phyloP scores from a whole-genome alignment of 73 alveolate genomes.

The Paraurostyla sp. region DNA sequence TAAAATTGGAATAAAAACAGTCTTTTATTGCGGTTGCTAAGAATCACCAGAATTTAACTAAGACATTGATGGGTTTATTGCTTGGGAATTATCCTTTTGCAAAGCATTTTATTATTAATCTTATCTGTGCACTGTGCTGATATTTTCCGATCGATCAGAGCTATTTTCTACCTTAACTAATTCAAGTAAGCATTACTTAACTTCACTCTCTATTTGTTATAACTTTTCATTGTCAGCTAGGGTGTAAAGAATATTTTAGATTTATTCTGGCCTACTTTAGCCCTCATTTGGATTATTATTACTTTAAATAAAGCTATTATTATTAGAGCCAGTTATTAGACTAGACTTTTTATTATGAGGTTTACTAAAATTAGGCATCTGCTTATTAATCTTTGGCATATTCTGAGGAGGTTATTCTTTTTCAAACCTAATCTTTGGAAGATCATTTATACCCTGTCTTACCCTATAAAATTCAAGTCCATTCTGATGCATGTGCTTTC shows the following conservation, averaged over 20 bases:
- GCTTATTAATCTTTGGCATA: neutral
- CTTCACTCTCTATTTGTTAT: constrained; percentile 23
- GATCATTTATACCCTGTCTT: constrained; percentile 45
- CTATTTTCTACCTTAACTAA: neutral
- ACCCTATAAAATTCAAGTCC: constrained; percentile 51
- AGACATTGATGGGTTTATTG: neutral
- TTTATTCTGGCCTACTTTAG: neutral
- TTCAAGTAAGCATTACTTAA: constrained; percentile 25
- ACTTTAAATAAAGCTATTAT: neutral
- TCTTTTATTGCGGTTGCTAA: neutral
- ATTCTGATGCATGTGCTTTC: constrained; percentile 17
- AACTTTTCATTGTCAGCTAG: neutral
- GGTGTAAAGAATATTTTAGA: neutral
- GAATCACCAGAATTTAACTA: neutral
- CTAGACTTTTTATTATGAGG: neutral
- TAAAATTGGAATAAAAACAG: constrained; percentile 32
- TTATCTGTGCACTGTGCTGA: neutral
- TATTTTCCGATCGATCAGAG: neutral
- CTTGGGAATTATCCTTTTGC: neutral
- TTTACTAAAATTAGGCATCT: neutral
- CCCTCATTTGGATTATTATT: neutral
- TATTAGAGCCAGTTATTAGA: neutral
- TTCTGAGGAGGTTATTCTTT: neutral
- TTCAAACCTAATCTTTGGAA: constrained; percentile 41
- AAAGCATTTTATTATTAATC: neutral